Base-by-base conservation (phyloP, 257 asterid species). In the Cruciata laevipes region DNA sequence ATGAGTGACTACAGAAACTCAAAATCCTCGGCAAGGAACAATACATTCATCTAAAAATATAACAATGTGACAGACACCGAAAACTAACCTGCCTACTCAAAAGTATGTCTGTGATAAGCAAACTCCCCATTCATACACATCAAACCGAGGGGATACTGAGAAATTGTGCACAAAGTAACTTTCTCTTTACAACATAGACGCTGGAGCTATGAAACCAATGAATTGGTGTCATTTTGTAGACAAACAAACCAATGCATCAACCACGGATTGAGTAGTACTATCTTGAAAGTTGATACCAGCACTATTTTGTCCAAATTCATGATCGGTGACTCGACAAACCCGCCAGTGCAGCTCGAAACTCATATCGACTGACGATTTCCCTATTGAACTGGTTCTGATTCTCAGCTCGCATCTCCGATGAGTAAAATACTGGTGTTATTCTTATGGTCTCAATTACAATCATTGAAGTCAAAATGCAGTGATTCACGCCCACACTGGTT, bases 391-490 rank as follows among this genome's bases (percentile, higher is more conserved):
- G n/a, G n/a, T n/a, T n/a, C n/a, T n/a, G n/a, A n/a, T n/a, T n/a
- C n/a, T n/a, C n/a, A n/a, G n/a, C n/a, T n/a, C n/a, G n/a, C n/a
- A n/a, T n/a, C n/a, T n/a, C n/a, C n/a, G n/a, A n/a, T n/a, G n/a
- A n/a, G n/a, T n/a, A n/a, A n/a, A n/a, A n/a, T n/a, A n/a, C n/a
- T n/a, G n/a, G n/a, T n/a, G n/a, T n/a, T n/a, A n/a, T n/a, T n/a
- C n/a, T n/a, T n/a, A n/a, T n/a, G n/a, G n/a, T n/a, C n/a, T n/a
- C n/a, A n/a, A n/a, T n/a, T n/a, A n/a, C n/a, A n/a, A n/a, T n/a
- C n/a, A n/a, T n/a, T n/a, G 93, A 83, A 71, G 97, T 92, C 81
- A 91, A 82, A 47, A 91, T 82, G 74, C 97, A 88, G 62, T 96
- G 90, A 63, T 86, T 79, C 7, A 91, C 86, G 4, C 95, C 90